A percentile compares a stretch with the other conserved stretches of the same genome.
These are phyloP conservation scores for Eutrema salsugineum DNA, from an alignment of 441 rosid species.

Conservation along the genomic window DNA sequence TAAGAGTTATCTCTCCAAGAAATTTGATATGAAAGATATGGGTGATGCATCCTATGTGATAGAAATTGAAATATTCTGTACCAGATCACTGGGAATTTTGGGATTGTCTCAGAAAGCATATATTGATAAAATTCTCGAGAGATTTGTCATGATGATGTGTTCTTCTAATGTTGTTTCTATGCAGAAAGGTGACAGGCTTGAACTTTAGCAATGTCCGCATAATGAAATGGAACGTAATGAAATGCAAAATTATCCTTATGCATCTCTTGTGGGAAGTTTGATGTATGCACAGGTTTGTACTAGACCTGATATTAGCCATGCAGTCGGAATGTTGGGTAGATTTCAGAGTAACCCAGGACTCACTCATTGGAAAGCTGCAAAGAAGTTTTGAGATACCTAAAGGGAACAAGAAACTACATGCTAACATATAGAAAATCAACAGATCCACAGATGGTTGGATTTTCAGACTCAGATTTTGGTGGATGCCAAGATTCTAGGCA, in stretches of 20 bases:
- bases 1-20: too few species aligned
- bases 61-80: too few species aligned
- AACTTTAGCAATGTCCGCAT: too few species aligned
- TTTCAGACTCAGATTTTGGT: neutral
- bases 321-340: neutral
- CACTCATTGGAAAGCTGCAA: too few species aligned
- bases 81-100: neutral
- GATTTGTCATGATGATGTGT: neutral
- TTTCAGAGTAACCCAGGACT: neutral
- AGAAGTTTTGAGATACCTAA: neutral
- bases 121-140: neutral
- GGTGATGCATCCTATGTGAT: too few species aligned
- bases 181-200: too few species aligned
- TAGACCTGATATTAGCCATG: neutral
- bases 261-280: neutral
- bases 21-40: too few species aligned
- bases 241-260: too few species aligned
- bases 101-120: neutral
- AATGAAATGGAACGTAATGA: too few species aligned
- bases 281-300: neutral
- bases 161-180: neutral
- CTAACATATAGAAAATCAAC: neutral
- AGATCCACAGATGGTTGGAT: neutral
- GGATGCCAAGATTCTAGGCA: neutral
- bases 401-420: neutral